Percentiles rank a stretch among this genome's conserved stretches.
Evolutionary conservation across 139 green algal species (phyloP).

Genomic region (Haematococcus lacustris): DNA sequence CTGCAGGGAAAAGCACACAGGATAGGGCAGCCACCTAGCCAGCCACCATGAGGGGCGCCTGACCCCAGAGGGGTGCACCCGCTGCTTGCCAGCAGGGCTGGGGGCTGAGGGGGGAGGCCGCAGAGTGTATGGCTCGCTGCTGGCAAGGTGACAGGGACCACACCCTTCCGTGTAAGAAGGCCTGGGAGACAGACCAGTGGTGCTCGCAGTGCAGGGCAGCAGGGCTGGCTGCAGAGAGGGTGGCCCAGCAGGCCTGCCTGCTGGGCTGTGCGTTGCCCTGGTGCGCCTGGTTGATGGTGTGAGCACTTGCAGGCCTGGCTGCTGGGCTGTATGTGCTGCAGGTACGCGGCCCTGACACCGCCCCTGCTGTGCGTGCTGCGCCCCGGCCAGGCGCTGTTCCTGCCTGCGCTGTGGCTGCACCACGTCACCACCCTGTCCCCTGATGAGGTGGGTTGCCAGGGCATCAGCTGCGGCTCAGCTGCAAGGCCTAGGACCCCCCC

Average conservation of each 20-base stretch:
- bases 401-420: conserved; percentile 58
- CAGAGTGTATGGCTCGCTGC: no score
- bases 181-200: background rate
- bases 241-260: background rate
- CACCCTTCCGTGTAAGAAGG: background rate
- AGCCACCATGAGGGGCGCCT: no score
- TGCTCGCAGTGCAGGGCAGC: background rate
- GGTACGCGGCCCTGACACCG: background rate
- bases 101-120: no score
- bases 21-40: no score
- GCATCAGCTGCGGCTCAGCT: background rate
- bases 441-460: background rate
- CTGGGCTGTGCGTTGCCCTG: no score
- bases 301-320: background rate
- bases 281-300: no score
- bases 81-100: no score
- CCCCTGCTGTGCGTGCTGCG: conserved; percentile 29
- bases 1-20: no score
- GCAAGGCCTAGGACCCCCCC: background rate
- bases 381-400: conserved; percentile 50
- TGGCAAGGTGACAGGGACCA: no score
- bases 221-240: background rate
- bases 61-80: no score
- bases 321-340: background rate
- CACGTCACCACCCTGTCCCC: conserved; percentile 22